Evolutionary conservation across 1,284 basidiomycete species (phyloP).

Genomic region (Malassezia slooffiae): DNA sequence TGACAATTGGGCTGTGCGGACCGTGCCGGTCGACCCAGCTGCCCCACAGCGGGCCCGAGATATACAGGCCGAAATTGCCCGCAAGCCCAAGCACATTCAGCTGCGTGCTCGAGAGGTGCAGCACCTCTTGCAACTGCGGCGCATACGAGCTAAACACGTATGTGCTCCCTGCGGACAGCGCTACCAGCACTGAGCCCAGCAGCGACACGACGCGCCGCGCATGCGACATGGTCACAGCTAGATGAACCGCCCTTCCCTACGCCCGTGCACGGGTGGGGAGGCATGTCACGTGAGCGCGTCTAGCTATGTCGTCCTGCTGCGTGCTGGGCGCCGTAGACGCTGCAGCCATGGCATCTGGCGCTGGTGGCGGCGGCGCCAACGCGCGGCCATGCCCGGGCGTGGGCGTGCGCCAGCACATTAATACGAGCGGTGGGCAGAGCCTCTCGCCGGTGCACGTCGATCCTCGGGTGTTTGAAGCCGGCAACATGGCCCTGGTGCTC

Average conservation of each 20-base stretch:
- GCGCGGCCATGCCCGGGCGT: no score
- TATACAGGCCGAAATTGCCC: conserved; percentile 47
- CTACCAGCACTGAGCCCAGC: conserved; percentile 32
- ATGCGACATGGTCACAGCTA: conserved; percentile 7
- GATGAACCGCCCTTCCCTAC: no score
- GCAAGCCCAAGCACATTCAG: conserved; percentile 47
- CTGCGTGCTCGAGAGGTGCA: conserved; percentile 44
- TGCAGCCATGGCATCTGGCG: no score
- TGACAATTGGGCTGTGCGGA: conserved; percentile 18
- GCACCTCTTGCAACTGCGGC: conserved; percentile 43
- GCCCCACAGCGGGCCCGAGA: conserved; percentile 41
- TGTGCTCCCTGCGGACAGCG: conserved; percentile 45
- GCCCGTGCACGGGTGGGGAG: no score
- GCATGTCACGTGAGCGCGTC: no score
- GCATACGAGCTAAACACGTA: conserved; percentile 45
- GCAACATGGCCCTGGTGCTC: neutral
- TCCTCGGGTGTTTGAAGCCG: no score
- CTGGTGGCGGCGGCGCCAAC: no score
- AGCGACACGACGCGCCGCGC: conserved; percentile 27
- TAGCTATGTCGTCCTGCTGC: no score
- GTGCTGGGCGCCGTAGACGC: no score
- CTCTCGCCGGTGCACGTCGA: no score
- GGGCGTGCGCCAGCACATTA: no score
- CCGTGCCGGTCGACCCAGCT: conserved; percentile 36
- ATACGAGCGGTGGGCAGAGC: no score